Evolutionary conservation across 371 early-diverging fungal genomes (phyloP).

Genomic region (Mucor velutinosus): DNA sequence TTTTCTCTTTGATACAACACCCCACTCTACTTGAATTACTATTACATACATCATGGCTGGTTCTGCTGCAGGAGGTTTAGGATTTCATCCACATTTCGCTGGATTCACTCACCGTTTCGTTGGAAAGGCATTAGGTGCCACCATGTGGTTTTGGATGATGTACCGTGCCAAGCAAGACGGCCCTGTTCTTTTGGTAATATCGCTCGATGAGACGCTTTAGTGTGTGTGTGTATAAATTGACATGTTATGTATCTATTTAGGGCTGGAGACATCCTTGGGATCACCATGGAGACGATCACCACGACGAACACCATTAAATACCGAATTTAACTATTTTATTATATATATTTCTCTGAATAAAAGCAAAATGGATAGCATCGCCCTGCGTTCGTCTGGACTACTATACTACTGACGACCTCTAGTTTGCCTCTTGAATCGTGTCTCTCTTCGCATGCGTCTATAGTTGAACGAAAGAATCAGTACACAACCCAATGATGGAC

Average conservation of each 20-base stretch:
- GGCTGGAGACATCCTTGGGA: conserved; percentile 79
- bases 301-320: conserved; percentile 52
- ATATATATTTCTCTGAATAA: background rate
- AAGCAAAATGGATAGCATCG: background rate
- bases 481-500: background rate
- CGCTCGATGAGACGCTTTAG: background rate
- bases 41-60: conserved; percentile 37
- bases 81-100: conserved; percentile 55
- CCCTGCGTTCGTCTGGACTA: background rate
- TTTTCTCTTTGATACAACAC: background rate
- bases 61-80: conserved; percentile 46
- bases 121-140: conserved; percentile 65
- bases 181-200: conserved; percentile 67
- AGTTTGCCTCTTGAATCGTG: conserved; percentile 32
- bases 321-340: background rate
- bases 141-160: conserved; percentile 90
- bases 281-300: conserved; percentile 55
- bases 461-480: background rate
- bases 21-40: conserved; percentile 7
- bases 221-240: background rate
- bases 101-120: conserved; percentile 51
- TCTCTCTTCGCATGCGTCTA: conserved; percentile 42
- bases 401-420: conserved; percentile 17
- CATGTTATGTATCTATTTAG: conserved; percentile 22
- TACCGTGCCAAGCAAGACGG: conserved; percentile 85